A percentile compares a stretch with the other conserved stretches of the same genome.
phyloP scores from a whole-genome alignment of 2,329 filamentous ascomycete species.

The Talaromyces amestolkiae region DNA sequence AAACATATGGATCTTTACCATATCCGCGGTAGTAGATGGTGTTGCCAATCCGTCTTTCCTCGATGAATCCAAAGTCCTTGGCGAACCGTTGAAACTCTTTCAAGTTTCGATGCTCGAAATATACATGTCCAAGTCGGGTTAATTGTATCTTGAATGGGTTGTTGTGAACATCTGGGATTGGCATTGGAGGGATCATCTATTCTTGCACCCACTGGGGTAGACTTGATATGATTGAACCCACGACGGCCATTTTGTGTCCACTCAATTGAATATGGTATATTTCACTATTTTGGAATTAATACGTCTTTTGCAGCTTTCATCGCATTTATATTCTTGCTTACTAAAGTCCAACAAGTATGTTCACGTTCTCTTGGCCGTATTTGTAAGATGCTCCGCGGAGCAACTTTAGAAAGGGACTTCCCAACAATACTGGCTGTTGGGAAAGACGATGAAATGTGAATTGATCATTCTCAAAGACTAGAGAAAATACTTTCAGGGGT shows the following conservation, averaged over 20 bases:
- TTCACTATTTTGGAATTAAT: not conserved
- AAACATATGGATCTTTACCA: slow-evolving; percentile 59
- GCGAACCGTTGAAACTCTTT: slow-evolving; percentile 29
- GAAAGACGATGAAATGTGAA: not conserved
- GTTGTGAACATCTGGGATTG: slow-evolving; percentile 26
- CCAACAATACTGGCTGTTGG: not conserved
- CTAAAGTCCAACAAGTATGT: not conserved
- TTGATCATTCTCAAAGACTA: not conserved
- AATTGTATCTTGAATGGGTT: slow-evolving; percentile 28
- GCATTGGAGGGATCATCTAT: slow-evolving; percentile 20
- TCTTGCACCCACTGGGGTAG: slow-evolving; percentile 22
- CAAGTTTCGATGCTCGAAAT: slow-evolving; percentile 32
- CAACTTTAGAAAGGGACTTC: not conserved
- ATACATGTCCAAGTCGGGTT: slow-evolving; percentile 29
- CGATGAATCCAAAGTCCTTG: slow-evolving; percentile 33
- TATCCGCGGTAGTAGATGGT: slow-evolving; percentile 62
- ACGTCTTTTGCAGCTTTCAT: not conserved
- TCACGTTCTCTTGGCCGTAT: not conserved
- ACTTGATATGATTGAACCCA: slow-evolving; percentile 21
- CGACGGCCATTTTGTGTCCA: not conserved
- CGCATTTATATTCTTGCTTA: not conserved
- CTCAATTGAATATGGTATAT: not conserved
- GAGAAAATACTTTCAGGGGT: not conserved
- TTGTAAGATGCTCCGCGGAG: slow-evolving; percentile 9
- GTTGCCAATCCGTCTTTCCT: slow-evolving; percentile 32